Evolutionary conservation across 1,284 basidiomycete genomes (phyloP).

Genomic region (Leccinum glutinopallens): DNA sequence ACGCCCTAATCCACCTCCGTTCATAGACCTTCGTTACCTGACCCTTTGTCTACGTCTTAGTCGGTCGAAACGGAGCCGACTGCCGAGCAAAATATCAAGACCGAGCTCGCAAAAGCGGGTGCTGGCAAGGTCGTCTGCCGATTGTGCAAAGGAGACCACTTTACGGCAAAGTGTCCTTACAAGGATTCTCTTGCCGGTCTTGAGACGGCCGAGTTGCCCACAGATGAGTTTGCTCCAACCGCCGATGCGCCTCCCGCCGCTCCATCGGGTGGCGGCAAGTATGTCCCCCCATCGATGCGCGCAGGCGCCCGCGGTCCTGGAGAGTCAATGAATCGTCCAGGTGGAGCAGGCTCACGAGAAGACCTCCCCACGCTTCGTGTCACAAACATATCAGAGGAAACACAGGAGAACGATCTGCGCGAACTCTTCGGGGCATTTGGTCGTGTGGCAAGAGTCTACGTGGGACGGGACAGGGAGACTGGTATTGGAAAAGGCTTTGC

Average conservation of each 20-base stretch:
- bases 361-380: slow-evolving; percentile 97
- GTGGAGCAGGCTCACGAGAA: slow-evolving; percentile 60
- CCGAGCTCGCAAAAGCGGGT: slow-evolving; percentile 69
- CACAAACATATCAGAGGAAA: slow-evolving; percentile 96
- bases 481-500: slow-evolving; percentile 96
- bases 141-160: slow-evolving; percentile 96
- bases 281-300: slow-evolving; percentile 92
- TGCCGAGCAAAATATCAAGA: slow-evolving; percentile 73
- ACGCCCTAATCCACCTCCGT: slow-evolving; percentile 15
- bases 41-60: slow-evolving; percentile 26
- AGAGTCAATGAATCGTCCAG: slow-evolving; percentile 75
- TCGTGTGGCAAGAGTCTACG: slow-evolving; percentile 86
- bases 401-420: slow-evolving; percentile 92
- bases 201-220: slow-evolving; percentile 56
- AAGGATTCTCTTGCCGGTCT: slow-evolving; percentile 89
- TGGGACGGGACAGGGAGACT: slow-evolving; percentile 95
- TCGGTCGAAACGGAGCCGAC: slow-evolving; percentile 68
- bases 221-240: slow-evolving; percentile 55
- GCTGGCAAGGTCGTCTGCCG: slow-evolving; percentile 91
- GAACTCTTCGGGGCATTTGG: slow-evolving; percentile 89
- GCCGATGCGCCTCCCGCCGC: slow-evolving; percentile 42
- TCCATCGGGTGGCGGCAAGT: slow-evolving; percentile 71
- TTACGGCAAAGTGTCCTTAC: slow-evolving; percentile 98
- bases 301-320: slow-evolving; percentile 71
- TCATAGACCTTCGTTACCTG: not conserved